These are phyloP conservation scores for Lachnellula occidentalis DNA, from an alignment of 2,329 filamentous ascomycete species.

Conservation along the genomic window DNA sequence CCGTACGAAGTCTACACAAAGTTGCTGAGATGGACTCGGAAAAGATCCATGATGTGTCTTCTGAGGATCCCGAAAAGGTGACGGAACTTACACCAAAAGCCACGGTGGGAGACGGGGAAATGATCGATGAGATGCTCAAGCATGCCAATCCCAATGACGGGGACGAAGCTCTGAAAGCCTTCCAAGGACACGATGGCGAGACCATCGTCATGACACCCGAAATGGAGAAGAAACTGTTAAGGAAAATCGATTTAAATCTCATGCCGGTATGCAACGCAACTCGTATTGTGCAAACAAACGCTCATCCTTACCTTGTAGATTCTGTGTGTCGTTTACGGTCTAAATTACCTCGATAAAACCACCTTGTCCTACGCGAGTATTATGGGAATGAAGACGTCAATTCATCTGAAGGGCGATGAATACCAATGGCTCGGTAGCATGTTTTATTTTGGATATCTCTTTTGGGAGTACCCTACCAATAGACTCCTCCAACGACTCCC, in stretches of 20 bases:
- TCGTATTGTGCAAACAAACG: not conserved
- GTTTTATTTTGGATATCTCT: conserved; percentile 39
- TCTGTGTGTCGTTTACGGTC: conserved; percentile 51
- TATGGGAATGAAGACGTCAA: conserved; percentile 42
- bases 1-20: not conserved
- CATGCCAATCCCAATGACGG: conserved; percentile 37
- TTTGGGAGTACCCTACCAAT: conserved; percentile 30
- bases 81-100: conserved; percentile 6
- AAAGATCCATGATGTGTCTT: conserved; percentile 11
- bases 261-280: conserved; percentile 34
- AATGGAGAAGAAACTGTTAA: conserved; percentile 36
- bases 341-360: conserved; percentile 49
- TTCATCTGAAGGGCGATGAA: conserved; percentile 32
- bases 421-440: conserved; percentile 46
- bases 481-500: conserved; percentile 46
- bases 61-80: conserved; percentile 16
- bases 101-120: conserved; percentile 19
- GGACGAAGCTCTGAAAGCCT: conserved; percentile 39
- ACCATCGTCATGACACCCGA: conserved; percentile 35
- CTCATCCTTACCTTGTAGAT: conserved; percentile 30
- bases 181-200: conserved; percentile 35
- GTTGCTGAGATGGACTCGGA: conserved; percentile 1
- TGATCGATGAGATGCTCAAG: conserved; percentile 23
- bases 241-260: conserved; percentile 42
- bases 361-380: conserved; percentile 45